Evolutionary conservation across 2,329 filamentous ascomycete genomes (phyloP).

Genomic region (Xylariaceae sp.): DNA sequence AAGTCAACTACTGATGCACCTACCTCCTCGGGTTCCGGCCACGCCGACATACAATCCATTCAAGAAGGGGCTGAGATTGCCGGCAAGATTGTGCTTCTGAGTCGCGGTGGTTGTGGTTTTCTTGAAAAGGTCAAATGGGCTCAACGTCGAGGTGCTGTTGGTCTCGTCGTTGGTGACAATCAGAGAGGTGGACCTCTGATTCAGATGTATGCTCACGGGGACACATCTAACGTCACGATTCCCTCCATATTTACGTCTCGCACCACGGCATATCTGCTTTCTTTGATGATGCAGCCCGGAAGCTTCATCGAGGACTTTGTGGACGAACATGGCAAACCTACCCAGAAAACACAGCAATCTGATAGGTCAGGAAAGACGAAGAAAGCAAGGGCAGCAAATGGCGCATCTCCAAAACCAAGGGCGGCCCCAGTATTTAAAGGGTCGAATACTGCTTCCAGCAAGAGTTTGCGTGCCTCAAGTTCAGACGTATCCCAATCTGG

Average conservation of each 20-base stretch:
- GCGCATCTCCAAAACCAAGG: conserved; percentile 22
- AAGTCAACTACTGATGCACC: conserved; percentile 31
- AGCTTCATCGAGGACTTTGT: conserved; percentile 57
- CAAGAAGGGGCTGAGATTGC: conserved; percentile 90
- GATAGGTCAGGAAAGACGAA: conserved; percentile 34
- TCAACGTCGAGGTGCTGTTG: conserved; percentile 82
- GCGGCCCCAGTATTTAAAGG: conserved; percentile 21
- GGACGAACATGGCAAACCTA: conserved; percentile 55
- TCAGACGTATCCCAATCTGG: conserved; percentile 19
- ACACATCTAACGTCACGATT: conserved; percentile 92
- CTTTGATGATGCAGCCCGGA: conserved; percentile 74
- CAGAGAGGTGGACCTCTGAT: conserved; percentile 83
- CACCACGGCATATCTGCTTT: conserved; percentile 89
- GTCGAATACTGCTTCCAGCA: conserved; percentile 18
- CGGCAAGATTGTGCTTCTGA: conserved; percentile 88
- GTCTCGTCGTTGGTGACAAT: conserved; percentile 91
- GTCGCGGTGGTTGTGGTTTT: conserved; percentile 91
- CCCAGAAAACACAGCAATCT: conserved; percentile 48
- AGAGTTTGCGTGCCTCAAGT: conserved; percentile 17
- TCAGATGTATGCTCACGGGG: conserved; percentile 97
- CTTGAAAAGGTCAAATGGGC: conserved; percentile 97
- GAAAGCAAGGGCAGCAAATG: conserved; percentile 29
- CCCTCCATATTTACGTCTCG: conserved; percentile 92
- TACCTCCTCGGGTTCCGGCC: conserved; percentile 39
- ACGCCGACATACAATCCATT: conserved; percentile 87